phyloP scores from a whole-genome alignment of 1,139 yeast genomes.

The Cylindricascospora bacillispora region DNA sequence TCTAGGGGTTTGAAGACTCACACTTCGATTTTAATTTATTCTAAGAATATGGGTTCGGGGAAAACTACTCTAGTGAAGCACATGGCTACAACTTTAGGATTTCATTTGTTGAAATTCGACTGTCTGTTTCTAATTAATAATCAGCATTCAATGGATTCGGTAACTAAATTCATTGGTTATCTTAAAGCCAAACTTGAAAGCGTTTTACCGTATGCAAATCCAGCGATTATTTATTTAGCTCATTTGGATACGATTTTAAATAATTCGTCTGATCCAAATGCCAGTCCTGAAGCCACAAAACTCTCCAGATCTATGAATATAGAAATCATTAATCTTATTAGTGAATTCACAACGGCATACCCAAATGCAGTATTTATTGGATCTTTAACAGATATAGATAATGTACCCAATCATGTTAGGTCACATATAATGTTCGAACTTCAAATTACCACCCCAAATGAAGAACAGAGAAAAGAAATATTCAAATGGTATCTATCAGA shows the following conservation, averaged over 20 bases:
- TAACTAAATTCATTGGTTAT: constrained; percentile 66
- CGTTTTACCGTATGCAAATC: constrained; percentile 28
- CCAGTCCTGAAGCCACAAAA: constrained; percentile 29
- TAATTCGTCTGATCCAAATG: constrained; percentile 49
- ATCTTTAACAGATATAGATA: constrained; percentile 63
- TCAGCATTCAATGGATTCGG: constrained; percentile 54
- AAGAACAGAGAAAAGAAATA: constrained; percentile 54
- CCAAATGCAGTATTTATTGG: constrained; percentile 40
- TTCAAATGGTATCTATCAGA: constrained; percentile 33
- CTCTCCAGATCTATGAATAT: constrained; percentile 41
- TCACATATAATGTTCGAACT: constrained; percentile 68
- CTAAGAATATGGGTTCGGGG: constrained; percentile 69
- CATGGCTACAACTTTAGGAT: constrained; percentile 47
- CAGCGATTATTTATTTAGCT: constrained; percentile 42
- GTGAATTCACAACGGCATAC: constrained; percentile 35
- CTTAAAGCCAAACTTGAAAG: constrained; percentile 68
- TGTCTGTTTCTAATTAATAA: constrained; percentile 39
- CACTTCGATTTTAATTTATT: constrained; percentile 54
- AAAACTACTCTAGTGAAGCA: constrained; percentile 53
- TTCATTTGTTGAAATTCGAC: constrained; percentile 59
- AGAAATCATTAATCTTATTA: constrained; percentile 46
- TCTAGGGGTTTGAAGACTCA: constrained; percentile 28
- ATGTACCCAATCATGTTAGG: constrained; percentile 52
- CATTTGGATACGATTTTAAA: constrained; percentile 69
- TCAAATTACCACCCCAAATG: constrained; percentile 65